Base-by-base conservation (phyloP, 1,284 basidiomycete species). In the Leccinum pachyderme region DNA sequence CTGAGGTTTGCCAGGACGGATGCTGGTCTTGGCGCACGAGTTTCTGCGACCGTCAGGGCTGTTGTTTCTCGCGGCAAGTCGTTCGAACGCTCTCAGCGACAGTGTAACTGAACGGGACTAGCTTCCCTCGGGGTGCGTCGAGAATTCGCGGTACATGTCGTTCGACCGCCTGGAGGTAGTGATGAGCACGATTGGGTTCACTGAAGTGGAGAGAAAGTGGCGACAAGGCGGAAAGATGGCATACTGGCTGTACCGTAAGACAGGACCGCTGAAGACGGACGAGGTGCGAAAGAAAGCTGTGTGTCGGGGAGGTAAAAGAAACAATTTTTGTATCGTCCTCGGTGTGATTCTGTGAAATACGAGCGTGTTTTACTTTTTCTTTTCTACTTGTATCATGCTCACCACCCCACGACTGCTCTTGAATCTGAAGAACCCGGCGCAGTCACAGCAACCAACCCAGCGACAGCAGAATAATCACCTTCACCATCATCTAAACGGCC, bases 91-190 rank as follows among this genome's bases (percentile, higher is more conserved):
- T 18, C 6, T 25, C 44, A 18, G 18, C 51, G 45, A 35, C 24
- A 39, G 18, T 44, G 6, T 15, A 9, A 29, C 58, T 58, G 41
- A 59, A 18, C 5, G 2, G n/a, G 22, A 13, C 15, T 54, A 90
- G 88, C 81, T 95, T 3, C 93, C 93, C 1, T 74, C 87, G 13
- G 86, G 93, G 3, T 95, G 93, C 64, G 77, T 95, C 24, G 69
- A 77, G 25, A 95, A 95, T 67, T 95, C 93, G 3, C 82, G 93
- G 5, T 95, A 94, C 67, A 71, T 90, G 56, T 82, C 86, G 3
- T 73, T 79, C 15, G 78, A 82, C 12, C 80, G 80, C 44, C 77
- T 93, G 7, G 70, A 72, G 27, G 65, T 67, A 1, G 71, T 95
- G 28, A 86, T 93, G 83, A 58, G 65, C 0, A 63, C 71, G 3